Percentiles rank a stretch among this genome's conserved stretches.
phyloP scores from a whole-genome alignment of 257 asterid species.

The Jaltomata sinuosa region DNA sequence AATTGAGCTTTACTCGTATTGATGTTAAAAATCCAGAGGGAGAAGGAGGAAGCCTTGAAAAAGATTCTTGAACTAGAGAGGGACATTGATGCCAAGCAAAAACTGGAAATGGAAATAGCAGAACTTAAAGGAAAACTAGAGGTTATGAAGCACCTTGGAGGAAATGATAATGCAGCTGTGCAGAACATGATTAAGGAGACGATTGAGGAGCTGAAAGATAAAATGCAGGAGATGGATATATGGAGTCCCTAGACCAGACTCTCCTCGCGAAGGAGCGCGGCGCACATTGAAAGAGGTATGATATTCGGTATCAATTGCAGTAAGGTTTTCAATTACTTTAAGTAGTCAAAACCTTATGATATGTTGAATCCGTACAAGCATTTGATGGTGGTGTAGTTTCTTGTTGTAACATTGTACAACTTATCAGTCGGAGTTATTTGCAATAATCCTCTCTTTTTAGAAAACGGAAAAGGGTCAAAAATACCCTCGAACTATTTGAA shows the following conservation, averaged over 20 bases:
- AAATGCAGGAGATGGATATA: conserved; percentile 25
- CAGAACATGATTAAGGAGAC: conserved; percentile 26
- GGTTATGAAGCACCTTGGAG: conserved; percentile 39
- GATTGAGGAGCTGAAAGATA: conserved; percentile 20
- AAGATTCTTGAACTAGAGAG: conserved; percentile 24
- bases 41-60: conserved; percentile 15
- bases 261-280: conserved; percentile 23
- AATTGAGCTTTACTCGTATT: neutral
- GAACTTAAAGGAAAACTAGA: conserved; percentile 28
- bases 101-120: conserved; percentile 29
- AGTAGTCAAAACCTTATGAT: neutral
- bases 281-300: conserved; percentile 15
- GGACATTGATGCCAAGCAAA: conserved; percentile 24
- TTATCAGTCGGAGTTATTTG: neutral
- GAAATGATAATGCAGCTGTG: conserved; percentile 32
- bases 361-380: neutral
- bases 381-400: neutral
- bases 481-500: no score
- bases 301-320: neutral
- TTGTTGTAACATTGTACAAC: neutral
- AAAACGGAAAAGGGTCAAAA: no score
- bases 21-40: conserved; percentile 42
- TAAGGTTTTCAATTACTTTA: neutral
- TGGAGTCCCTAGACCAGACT: conserved; percentile 13
- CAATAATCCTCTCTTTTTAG: conserved; percentile 20